These are phyloP conservation scores for Xerocomellus dryophilus DNA, from an alignment of 768 basidiomycete genomes.

Conservation along the genomic window DNA sequence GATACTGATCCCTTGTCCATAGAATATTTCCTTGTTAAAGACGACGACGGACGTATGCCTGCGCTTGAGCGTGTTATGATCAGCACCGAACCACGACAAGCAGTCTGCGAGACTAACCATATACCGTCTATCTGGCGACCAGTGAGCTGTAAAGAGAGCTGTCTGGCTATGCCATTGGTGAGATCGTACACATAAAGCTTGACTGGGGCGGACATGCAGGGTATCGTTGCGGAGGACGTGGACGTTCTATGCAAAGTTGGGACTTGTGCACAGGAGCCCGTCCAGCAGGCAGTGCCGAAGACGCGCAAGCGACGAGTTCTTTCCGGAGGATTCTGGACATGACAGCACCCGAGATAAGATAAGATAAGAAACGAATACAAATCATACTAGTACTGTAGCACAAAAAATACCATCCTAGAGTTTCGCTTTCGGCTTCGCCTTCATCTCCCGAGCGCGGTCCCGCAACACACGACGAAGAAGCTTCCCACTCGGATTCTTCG, in stretches of 20 bases:
- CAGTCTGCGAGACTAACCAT: conserved; percentile 52
- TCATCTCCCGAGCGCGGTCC: conserved; percentile 43
- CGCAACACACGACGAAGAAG: conserved; percentile 50
- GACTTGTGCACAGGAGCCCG: neutral
- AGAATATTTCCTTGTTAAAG: conserved; percentile 83
- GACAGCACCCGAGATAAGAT: conserved; percentile 15
- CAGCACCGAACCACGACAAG: neutral
- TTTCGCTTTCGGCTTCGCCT: conserved; percentile 20
- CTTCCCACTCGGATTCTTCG: conserved; percentile 64
- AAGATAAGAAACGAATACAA: conserved; percentile 6
- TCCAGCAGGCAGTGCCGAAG: conserved; percentile 5
- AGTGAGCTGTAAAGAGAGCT: conserved; percentile 75
- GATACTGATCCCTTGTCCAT: conserved; percentile 79
- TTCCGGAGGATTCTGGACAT: neutral
- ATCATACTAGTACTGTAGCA: neutral
- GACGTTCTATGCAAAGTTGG: neutral
- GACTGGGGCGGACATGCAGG: conserved; percentile 42
- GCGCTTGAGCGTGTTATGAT: conserved; percentile 11
- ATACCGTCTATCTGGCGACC: conserved; percentile 92
- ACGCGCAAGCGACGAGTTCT: conserved; percentile 17
- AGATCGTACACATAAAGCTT: conserved; percentile 90
- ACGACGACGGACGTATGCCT: conserved; percentile 95
- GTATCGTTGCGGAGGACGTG: neutral
- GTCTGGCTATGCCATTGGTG: conserved; percentile 78
- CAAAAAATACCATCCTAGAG: conserved; percentile 7